These are phyloP conservation scores for Mycosphaerella sp. DNA, from an alignment of 2,329 filamentous ascomycete genomes.

Conservation along the genomic window DNA sequence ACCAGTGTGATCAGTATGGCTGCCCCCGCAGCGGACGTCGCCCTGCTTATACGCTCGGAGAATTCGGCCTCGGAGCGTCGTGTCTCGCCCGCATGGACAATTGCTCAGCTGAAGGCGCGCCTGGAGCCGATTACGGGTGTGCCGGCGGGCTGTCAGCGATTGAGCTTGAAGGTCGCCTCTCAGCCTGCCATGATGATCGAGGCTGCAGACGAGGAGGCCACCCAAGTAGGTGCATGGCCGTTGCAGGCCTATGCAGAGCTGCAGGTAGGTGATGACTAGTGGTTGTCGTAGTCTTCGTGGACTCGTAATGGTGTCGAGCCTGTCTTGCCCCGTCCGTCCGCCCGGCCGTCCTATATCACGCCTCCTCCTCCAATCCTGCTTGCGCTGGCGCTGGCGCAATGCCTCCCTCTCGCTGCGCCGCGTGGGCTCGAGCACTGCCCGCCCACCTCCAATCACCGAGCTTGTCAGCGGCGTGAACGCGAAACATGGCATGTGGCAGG, in stretches of 20 bases:
- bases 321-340: slow-evolving; percentile 6
- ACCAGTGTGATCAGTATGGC: slow-evolving; percentile 17
- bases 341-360: slow-evolving; percentile 6
- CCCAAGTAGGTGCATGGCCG: slow-evolving; percentile 57
- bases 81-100: slow-evolving; percentile 85
- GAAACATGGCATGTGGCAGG: not conserved
- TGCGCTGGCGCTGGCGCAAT: not conserved
- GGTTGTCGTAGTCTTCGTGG: no score
- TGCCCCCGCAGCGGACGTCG: slow-evolving; percentile 59
- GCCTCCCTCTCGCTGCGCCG: not conserved
- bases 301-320: no score
- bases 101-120: slow-evolving; percentile 74
- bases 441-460: not conserved
- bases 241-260: slow-evolving; percentile 71
- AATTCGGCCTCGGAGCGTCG: slow-evolving; percentile 80
- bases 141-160: slow-evolving; percentile 68
- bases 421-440: slow-evolving; percentile 5
- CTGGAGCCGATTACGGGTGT: slow-evolving; percentile 91
- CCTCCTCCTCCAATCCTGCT: slow-evolving; percentile 4
- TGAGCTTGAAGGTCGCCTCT: slow-evolving; percentile 62
- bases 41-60: slow-evolving; percentile 67
- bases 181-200: slow-evolving; percentile 59
- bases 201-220: slow-evolving; percentile 65
- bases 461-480: not conserved
- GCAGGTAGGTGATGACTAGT: slow-evolving; percentile 54